A percentile compares a stretch with the other conserved stretches of the same genome.
Evolutionary conservation across 179 eudicot genomes (phyloP).

Genomic region (Vitellaria paradoxa): DNA sequence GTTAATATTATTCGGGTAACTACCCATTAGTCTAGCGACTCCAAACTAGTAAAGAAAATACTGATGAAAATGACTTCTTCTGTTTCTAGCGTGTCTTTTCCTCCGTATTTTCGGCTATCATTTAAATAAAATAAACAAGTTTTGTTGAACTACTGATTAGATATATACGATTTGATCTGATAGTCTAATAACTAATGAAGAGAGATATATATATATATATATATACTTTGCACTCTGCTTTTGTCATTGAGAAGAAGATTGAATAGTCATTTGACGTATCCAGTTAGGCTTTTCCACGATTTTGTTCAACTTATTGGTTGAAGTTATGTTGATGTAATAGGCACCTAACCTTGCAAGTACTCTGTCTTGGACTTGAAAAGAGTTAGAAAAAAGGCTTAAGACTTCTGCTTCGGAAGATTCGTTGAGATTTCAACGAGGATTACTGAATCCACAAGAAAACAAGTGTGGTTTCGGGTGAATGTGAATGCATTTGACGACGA

Average conservation of each 20-base stretch:
- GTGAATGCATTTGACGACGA: no score
- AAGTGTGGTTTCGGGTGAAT: no score
- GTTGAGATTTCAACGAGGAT: background rate
- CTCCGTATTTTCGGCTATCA: background rate
- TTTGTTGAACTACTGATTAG: slow-evolving; percentile 6
- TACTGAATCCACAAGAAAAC: background rate
- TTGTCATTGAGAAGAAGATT: background rate
- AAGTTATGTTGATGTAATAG: background rate
- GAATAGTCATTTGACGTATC: slow-evolving; percentile 19
- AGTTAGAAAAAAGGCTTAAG: background rate
- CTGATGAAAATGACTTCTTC: background rate
- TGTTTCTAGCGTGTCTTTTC: background rate
- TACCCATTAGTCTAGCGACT: background rate
- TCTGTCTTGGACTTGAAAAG: background rate
- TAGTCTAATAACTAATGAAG: background rate
- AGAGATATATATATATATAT: no score
- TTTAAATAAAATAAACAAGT: background rate
- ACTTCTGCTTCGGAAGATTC: background rate
- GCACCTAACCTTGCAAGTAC: no score
- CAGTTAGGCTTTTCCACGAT: background rate
- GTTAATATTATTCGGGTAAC: background rate
- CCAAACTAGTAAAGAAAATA: background rate
- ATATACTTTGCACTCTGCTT: background rate
- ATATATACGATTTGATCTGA: background rate
- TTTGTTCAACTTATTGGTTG: slow-evolving; percentile 6